A percentile compares a stretch with the other conserved stretches of the same genome.
These are phyloP conservation scores for Colletotrichum coccodes DNA, from an alignment of 2,329 filamentous ascomycete genomes.

Conservation along the genomic window DNA sequence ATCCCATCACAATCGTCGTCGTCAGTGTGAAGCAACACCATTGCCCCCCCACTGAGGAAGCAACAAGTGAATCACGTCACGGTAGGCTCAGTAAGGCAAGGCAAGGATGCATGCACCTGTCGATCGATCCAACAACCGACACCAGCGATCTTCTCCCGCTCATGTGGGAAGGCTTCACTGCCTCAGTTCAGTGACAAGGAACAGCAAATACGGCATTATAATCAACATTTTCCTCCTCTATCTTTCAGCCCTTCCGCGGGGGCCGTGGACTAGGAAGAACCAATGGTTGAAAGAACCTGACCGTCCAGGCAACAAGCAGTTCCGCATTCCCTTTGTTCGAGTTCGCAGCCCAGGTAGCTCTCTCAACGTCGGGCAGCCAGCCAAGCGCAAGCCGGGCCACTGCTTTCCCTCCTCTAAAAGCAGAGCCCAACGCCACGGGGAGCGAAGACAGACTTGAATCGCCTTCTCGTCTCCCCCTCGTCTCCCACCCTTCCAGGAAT, in stretches of 20 bases:
- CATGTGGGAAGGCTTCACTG: neutral
- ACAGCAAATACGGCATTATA: neutral
- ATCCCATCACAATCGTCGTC: neutral
- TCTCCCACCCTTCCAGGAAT: neutral
- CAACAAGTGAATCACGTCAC: neutral
- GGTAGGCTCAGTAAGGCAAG: neutral
- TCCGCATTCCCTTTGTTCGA: neutral
- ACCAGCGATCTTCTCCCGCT: neutral
- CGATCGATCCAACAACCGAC: neutral
- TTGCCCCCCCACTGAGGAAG: neutral
- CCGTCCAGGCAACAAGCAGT: neutral
- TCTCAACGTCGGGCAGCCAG: conserved; percentile 1
- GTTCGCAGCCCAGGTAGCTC: neutral
- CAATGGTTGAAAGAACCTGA: neutral
- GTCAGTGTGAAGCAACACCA: neutral
- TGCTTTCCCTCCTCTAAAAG: neutral
- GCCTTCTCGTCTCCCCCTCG: neutral
- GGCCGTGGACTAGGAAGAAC: neutral
- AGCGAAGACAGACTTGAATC: neutral
- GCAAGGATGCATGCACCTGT: too few relatives aligned
- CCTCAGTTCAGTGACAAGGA: neutral
- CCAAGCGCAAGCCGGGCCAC: neutral
- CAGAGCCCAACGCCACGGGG: conserved; percentile 4
- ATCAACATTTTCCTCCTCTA: neutral
- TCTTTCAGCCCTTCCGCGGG: neutral